These are phyloP conservation scores for Boletellus ananas DNA, from an alignment of 768 basidiomycete species.

Conservation along the genomic window DNA sequence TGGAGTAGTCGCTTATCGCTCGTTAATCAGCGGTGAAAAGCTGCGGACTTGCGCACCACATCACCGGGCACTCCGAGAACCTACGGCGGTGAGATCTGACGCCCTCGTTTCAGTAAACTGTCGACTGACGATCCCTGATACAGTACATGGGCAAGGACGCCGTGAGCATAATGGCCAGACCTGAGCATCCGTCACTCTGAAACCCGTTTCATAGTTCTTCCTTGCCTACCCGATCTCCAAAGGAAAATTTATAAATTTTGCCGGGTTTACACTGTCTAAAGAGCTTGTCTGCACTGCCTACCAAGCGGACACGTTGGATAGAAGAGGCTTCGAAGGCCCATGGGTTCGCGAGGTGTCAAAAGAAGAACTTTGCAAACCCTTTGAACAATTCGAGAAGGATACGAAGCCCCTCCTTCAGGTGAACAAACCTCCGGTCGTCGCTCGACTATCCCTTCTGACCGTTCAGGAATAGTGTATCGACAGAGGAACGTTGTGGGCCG, in stretches of 20 bases:
- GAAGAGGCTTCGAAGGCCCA: slow-evolving; percentile 26
- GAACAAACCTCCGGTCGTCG: slow-evolving; percentile 7
- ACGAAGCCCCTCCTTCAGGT: slow-evolving; percentile 56
- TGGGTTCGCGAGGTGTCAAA: slow-evolving; percentile 49
- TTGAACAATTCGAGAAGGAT: slow-evolving; percentile 56
- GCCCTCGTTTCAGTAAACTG: background rate
- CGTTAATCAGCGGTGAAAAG: slow-evolving; percentile 51
- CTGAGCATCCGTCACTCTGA: background rate
- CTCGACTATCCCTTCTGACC: slow-evolving; percentile 2
- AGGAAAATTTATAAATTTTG: slow-evolving; percentile 60
- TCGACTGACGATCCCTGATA: background rate
- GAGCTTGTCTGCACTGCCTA: slow-evolving; percentile 50
- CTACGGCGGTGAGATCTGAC: slow-evolving; percentile 42
- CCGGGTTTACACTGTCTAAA: slow-evolving; percentile 48
- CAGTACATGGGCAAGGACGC: slow-evolving; percentile 58
- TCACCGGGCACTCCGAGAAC: slow-evolving; percentile 45
- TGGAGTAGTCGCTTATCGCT: slow-evolving; percentile 56
- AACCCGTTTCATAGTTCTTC: slow-evolving; percentile 41
- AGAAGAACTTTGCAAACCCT: slow-evolving; percentile 43
- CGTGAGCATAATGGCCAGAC: slow-evolving; percentile 26
- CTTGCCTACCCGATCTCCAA: slow-evolving; percentile 59
- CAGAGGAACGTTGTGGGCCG: slow-evolving; percentile 55
- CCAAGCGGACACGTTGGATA: slow-evolving; percentile 10
- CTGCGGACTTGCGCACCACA: slow-evolving; percentile 40
- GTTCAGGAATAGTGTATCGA: slow-evolving; percentile 44